A percentile compares a stretch with the other conserved stretches of the same genome.
phyloP scores from a whole-genome alignment of 305 asterid genomes.

The Caryopteris hybrid region DNA sequence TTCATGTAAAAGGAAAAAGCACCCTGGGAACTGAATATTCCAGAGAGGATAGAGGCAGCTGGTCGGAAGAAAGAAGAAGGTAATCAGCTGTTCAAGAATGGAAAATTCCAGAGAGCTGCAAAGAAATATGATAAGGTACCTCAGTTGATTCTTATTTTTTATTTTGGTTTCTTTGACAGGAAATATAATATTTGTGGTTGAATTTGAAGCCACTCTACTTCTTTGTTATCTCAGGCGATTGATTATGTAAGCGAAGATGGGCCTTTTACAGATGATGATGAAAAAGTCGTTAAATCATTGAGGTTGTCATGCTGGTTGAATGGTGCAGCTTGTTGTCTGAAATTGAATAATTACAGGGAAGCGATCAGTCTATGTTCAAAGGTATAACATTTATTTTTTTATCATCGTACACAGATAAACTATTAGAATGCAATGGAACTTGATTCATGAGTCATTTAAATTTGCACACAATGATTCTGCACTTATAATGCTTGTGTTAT shows the following conservation, averaged over 20 bases:
- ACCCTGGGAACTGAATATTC: slow-evolving; percentile 55
- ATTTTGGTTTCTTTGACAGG: not conserved
- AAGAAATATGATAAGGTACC: slow-evolving; percentile 66
- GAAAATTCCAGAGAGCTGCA: slow-evolving; percentile 56
- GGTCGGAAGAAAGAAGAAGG: slow-evolving; percentile 69
- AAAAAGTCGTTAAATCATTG: slow-evolving; percentile 40
- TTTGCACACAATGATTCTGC: not conserved
- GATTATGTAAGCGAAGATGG: slow-evolving; percentile 47
- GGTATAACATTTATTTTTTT: slow-evolving; percentile 24
- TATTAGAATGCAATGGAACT: not conserved
- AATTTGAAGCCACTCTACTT: not conserved
- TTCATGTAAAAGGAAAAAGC: slow-evolving; percentile 51
- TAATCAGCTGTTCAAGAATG: slow-evolving; percentile 44
- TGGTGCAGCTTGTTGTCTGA: slow-evolving; percentile 63
- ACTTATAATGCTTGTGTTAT: not conserved
- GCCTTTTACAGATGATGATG: slow-evolving; percentile 35
- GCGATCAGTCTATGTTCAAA: slow-evolving; percentile 50
- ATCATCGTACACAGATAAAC: not conserved
- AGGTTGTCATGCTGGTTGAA: slow-evolving; percentile 65
- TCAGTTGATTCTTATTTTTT: too few species aligned
- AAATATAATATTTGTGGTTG: slow-evolving; percentile 5
- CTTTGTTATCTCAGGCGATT: slow-evolving; percentile 43
- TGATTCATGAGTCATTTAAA: not conserved
- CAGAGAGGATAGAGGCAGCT: slow-evolving; percentile 60
- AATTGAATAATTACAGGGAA: slow-evolving; percentile 43